Conservation (phyloP, 805 yeast species). For the Candida tibetensis region DNA sequence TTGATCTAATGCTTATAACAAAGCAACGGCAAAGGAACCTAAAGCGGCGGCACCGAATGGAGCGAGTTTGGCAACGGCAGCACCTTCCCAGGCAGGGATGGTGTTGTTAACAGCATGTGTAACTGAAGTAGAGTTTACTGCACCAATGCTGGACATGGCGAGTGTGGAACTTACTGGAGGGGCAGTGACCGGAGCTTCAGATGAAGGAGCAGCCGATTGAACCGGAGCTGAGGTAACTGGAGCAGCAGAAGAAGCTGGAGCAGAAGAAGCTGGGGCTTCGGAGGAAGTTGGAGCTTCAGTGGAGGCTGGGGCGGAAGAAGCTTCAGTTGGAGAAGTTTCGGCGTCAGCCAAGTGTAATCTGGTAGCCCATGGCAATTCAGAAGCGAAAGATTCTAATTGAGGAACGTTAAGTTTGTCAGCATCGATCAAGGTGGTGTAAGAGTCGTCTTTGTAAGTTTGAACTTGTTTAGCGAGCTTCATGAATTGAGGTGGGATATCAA, state of each 20-base stretch:
- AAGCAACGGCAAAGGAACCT: constrained; percentile 33
- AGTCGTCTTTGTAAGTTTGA: constrained; percentile 33
- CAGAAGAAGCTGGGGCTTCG: constrained; percentile 1
- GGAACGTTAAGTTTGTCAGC: constrained; percentile 9
- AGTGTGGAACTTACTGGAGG: constrained; percentile 1
- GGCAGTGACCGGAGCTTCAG: constrained; percentile 5
- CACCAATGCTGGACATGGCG: neutral
- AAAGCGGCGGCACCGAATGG: constrained; percentile 30
- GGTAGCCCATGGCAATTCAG: constrained; percentile 13
- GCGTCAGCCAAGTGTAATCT: constrained; percentile 7
- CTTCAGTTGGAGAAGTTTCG: constrained; percentile 4
- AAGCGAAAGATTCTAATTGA: constrained; percentile 10
- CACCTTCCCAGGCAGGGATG: constrained; percentile 10
- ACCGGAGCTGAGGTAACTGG: constrained; percentile 12
- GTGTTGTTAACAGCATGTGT: constrained; percentile 5
- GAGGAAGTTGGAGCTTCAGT: constrained; percentile 6
- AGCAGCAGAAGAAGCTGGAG: constrained; percentile 8
- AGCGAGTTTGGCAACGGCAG: constrained; percentile 13
- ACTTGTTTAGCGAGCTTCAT: constrained; percentile 27
- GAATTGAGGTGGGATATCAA: constrained; percentile 25
- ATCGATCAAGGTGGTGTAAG: constrained; percentile 32
- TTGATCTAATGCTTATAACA: constrained; percentile 18
- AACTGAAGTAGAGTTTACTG: neutral
- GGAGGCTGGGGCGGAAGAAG: constrained; percentile 10
- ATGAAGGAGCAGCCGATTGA: constrained; percentile 15